Percentiles rank a stretch among this genome's conserved stretches.
Conservation (phyloP, 225 moss, liverwort and hornwort species). For the Straminergon stramineum region DNA sequence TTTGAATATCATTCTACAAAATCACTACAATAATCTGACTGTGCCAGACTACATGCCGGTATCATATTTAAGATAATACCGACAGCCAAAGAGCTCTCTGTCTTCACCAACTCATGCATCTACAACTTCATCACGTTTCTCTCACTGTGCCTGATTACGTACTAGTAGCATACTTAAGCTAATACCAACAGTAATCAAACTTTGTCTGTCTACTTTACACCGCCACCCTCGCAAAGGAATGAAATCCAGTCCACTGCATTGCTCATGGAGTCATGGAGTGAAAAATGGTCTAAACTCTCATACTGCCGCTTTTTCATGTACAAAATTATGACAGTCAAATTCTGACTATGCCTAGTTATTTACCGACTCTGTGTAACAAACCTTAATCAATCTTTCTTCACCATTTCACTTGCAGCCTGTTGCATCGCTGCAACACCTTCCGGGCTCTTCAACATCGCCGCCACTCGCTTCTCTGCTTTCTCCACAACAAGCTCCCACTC, state of each 20-base stretch:
- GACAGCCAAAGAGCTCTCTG: background rate
- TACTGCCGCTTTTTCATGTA: background rate
- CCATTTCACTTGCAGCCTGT: background rate
- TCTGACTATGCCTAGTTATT: too few relatives aligned
- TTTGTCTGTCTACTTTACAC: background rate
- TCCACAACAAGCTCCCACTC: conserved; percentile 37
- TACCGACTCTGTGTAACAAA: background rate
- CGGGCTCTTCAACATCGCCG: background rate
- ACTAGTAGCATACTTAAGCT: background rate
- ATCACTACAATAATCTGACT: background rate
- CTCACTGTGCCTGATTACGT: background rate
- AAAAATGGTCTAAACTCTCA: background rate
- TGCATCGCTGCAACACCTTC: background rate
- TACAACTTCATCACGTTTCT: background rate
- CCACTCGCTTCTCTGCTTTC: conserved; percentile 20
- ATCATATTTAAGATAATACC: background rate
- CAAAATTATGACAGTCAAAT: background rate
- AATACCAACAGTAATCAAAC: background rate
- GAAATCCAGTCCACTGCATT: background rate
- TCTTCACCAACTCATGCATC: background rate
- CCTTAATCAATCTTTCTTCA: background rate
- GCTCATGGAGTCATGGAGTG: too few relatives aligned
- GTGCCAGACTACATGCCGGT: background rate
- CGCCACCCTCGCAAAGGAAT: background rate
- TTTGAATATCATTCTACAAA: background rate